Conservation (phyloP, 306 rosid species). For the Trifolium dubium region DNA sequence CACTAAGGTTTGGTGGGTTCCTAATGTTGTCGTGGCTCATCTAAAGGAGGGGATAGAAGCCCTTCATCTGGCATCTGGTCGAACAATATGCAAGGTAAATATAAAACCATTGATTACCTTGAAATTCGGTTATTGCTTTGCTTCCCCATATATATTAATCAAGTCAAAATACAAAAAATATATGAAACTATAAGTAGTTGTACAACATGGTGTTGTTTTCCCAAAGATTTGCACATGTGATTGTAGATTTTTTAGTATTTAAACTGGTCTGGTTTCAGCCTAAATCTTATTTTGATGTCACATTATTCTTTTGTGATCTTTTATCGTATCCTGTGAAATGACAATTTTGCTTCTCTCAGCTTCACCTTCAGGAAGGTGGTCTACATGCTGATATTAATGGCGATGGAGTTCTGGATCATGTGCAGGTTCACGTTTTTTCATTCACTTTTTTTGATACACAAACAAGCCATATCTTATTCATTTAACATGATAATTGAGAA, state of each 20-base stretch:
- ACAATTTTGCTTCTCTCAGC: constrained; percentile 62
- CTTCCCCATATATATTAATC: constrained; percentile 37
- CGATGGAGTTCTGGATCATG: constrained; percentile 98
- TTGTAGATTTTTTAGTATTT: constrained; percentile 9
- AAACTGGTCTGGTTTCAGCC: constrained; percentile 16
- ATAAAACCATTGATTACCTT: constrained; percentile 19
- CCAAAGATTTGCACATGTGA: constrained; percentile 22
- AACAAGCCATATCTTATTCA: constrained; percentile 9
- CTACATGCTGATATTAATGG: constrained; percentile 99
- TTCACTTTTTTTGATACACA: not conserved
- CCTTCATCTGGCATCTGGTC: constrained; percentile 93
- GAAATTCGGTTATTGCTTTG: constrained; percentile 30
- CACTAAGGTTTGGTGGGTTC: constrained; percentile 99
- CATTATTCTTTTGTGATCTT: constrained; percentile 15
- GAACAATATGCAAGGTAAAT: constrained; percentile 86
- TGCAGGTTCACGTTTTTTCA: constrained; percentile 64
- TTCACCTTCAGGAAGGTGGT: constrained; percentile 97
- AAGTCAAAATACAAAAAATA: constrained; percentile 20
- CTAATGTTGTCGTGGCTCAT: constrained; percentile 97
- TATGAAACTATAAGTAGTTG: constrained; percentile 2
- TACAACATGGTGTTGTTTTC: constrained; percentile 20
- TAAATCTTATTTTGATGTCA: constrained; percentile 16
- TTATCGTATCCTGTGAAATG: constrained; percentile 29
- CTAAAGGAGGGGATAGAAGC: constrained; percentile 96
- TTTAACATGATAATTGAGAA: constrained; percentile 35